Conservation (phyloP, 345 rosid genomes). For the Aurinia saxatilis region DNA sequence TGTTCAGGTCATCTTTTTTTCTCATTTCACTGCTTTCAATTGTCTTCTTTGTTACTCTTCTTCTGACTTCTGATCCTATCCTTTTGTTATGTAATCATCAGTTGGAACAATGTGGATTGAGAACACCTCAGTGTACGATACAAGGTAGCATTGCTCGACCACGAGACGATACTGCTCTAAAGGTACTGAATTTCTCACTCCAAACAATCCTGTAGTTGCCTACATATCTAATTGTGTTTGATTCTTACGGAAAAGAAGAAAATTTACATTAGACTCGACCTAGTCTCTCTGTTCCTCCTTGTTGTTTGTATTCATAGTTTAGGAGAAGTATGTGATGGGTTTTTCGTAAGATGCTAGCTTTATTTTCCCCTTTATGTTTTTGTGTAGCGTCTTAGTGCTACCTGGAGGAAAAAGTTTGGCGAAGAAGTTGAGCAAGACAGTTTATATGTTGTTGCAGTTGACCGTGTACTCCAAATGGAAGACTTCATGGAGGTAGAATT, state of each 20-base stretch:
- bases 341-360: too few relatives aligned
- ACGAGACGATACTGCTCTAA: constrained; percentile 35
- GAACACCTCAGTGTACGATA: constrained; percentile 88
- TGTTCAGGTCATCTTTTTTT: constrained; percentile 60
- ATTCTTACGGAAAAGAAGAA: not conserved
- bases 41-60: too few relatives aligned
- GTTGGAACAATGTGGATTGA: constrained; percentile 76
- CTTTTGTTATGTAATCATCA: constrained; percentile 34
- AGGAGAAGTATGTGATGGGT: not conserved
- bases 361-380: not conserved
- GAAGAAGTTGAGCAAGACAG: constrained; percentile 51
- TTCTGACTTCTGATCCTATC: too few relatives aligned
- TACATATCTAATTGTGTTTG: not conserved
- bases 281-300: too few relatives aligned
- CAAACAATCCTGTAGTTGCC: not conserved
- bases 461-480: constrained; percentile 76
- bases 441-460: constrained; percentile 52
- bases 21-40: too few relatives aligned
- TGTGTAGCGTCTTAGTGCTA: constrained; percentile 50
- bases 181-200: constrained; percentile 34
- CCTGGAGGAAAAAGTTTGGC: constrained; percentile 77
- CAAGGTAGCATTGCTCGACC: constrained; percentile 72
- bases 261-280: too few relatives aligned
- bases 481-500: constrained; percentile 72
- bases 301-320: not conserved